Evolutionary conservation across 805 yeast genomes (phyloP).

Genomic region (Yarrowia osloensis): DNA sequence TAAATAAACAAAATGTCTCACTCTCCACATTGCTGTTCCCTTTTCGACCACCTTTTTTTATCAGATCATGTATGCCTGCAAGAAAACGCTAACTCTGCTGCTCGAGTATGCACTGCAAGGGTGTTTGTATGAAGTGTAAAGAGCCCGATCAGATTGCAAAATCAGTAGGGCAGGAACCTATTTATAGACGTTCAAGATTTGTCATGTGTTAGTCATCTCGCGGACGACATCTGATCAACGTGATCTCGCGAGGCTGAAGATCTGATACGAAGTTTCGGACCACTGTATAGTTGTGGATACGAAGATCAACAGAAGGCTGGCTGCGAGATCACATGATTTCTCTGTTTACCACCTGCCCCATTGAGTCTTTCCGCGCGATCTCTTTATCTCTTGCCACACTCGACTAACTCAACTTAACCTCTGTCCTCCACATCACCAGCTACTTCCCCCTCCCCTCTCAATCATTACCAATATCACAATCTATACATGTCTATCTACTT

Average conservation of each 20-base stretch:
- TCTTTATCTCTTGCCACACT: too few relatives aligned
- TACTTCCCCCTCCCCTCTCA: too few relatives aligned
- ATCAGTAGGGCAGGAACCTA: not conserved
- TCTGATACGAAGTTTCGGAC: not conserved
- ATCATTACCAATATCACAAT: not conserved
- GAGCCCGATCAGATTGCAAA: not conserved
- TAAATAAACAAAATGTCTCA: not conserved
- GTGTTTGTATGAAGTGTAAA: not conserved
- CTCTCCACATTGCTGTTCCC: not conserved
- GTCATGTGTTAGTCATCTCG: not conserved
- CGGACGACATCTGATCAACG: not conserved
- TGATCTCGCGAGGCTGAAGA: not conserved
- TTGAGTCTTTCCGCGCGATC: too few relatives aligned
- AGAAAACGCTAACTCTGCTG: not conserved
- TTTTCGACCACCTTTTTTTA: not conserved
- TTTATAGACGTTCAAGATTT: not conserved
- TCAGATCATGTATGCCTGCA: conserved; percentile 17
- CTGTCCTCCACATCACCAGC: too few relatives aligned
- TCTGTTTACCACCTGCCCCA: too few relatives aligned
- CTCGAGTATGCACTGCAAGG: not conserved
- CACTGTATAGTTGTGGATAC: too few relatives aligned
- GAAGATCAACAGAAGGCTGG: too few relatives aligned
- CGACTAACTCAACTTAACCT: too few relatives aligned
- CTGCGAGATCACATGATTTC: not conserved
- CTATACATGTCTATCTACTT: conserved; percentile 3